A percentile compares a stretch with the other conserved stretches of the same genome.
These are phyloP conservation scores for Phaseolus lunatus DNA, from an alignment of 306 rosid species.

Conservation along the genomic window DNA sequence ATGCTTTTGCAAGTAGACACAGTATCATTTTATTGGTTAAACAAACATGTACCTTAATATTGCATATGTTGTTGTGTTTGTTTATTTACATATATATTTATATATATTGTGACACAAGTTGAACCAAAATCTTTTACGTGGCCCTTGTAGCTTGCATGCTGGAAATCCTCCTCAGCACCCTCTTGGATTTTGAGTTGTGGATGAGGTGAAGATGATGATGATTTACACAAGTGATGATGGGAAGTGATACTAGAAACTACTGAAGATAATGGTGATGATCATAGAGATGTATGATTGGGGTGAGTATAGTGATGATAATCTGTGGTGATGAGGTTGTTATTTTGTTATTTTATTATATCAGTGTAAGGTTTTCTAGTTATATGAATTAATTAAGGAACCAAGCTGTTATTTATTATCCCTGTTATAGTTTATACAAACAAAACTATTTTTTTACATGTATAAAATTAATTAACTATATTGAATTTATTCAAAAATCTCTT, in stretches of 20 bases:
- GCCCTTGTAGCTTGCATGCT: not conserved
- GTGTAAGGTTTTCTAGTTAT: too few species aligned
- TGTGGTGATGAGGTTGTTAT: not conserved
- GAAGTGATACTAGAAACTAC: not conserved
- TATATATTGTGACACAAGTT: not conserved
- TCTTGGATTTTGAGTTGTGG: not conserved
- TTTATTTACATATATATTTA: not conserved
- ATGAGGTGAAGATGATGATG: not conserved
- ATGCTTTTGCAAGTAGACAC: not conserved
- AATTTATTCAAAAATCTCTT: too few species aligned
- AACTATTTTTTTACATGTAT: too few species aligned
- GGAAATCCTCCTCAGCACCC: not conserved
- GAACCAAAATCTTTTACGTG: constrained; percentile 2
- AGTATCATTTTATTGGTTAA: not conserved
- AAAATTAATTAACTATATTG: too few species aligned
- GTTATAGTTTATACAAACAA: too few species aligned
- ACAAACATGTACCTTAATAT: not conserved
- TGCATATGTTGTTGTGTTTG: not conserved
- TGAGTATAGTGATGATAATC: too few species aligned
- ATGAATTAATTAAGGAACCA: too few species aligned
- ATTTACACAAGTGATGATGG: not conserved
- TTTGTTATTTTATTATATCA: not conserved
- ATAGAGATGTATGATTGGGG: not conserved
- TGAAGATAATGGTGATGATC: not conserved
- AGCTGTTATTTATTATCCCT: too few species aligned